Conservation (phyloP, 2,329 filamentous ascomycete species). For the Truncatella angustata region DNA sequence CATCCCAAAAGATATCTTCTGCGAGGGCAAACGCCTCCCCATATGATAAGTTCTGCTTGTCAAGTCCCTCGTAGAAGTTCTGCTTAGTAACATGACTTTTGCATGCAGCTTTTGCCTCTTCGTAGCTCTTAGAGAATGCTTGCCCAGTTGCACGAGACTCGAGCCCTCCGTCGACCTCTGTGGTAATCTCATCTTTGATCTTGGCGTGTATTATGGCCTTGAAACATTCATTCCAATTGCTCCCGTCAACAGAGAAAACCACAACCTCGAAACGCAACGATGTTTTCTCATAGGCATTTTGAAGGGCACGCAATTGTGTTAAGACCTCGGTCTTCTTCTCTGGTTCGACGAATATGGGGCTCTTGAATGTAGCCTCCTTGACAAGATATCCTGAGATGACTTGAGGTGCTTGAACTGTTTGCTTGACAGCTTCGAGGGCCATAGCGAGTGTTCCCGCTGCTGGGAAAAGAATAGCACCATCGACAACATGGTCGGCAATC, state of each 20-base stretch:
- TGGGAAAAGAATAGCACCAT: constrained; percentile 30
- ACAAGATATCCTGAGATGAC: constrained; percentile 24
- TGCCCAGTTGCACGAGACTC: constrained; percentile 15
- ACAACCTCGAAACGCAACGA: constrained; percentile 26
- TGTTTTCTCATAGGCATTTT: constrained; percentile 20
- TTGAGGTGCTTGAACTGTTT: constrained; percentile 18
- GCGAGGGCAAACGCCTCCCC: constrained; percentile 29
- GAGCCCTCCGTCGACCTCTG: constrained; percentile 16
- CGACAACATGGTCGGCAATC: constrained; percentile 44
- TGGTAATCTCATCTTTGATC: constrained; percentile 21
- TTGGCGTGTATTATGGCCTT: constrained; percentile 27
- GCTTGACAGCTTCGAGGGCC: constrained; percentile 35
- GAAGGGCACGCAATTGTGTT: constrained; percentile 25
- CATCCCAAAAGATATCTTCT: constrained; percentile 29
- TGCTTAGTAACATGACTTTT: constrained; percentile 19
- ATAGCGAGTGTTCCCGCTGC: constrained; percentile 35
- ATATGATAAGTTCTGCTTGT: constrained; percentile 27
- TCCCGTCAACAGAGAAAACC: constrained; percentile 24
- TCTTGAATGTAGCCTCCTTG: constrained; percentile 29
- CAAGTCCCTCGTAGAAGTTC: constrained; percentile 26
- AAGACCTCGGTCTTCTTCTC: constrained; percentile 29
- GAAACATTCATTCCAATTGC: constrained; percentile 30
- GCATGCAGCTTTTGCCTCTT: constrained; percentile 18
- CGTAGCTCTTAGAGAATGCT: constrained; percentile 13
- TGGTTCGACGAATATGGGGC: constrained; percentile 28